These are phyloP conservation scores for Asterochloris erici DNA, from an alignment of 139 green algal genomes.

Conservation along the genomic window DNA sequence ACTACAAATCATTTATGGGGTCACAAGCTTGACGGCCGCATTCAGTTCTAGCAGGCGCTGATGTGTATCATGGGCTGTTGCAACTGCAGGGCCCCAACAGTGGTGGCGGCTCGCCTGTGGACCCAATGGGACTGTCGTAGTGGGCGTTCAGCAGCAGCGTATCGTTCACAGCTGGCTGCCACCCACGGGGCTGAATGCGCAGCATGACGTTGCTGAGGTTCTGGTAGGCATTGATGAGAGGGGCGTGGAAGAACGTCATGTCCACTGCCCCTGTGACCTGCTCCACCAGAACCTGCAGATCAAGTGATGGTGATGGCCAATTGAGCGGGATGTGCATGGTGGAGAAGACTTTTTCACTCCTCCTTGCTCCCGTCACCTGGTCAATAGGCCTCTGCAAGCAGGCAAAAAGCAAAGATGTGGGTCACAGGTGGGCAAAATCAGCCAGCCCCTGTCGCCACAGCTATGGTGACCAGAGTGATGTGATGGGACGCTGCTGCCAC, in stretches of 20 bases:
- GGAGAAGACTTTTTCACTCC: not conserved
- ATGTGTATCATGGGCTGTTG: no score
- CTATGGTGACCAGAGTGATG: no score
- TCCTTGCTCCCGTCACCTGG: not conserved
- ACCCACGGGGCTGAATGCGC: conserved; percentile 29
- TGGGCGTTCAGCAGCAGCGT: conserved; percentile 46
- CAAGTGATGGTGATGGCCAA: not conserved
- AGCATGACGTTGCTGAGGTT: conserved; percentile 25
- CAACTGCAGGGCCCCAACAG: no score
- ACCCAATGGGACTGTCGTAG: conserved; percentile 43
- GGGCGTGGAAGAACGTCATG: conserved; percentile 36
- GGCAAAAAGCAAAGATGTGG: not conserved
- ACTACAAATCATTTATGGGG: no score
- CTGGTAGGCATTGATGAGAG: conserved; percentile 1
- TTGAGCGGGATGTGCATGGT: not conserved
- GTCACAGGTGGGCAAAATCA: no score
- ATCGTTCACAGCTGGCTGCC: not conserved
- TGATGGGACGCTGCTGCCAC: no score
- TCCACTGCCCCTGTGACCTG: conserved; percentile 32
- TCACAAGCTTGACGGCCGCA: no score
- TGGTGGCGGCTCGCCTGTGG: not conserved
- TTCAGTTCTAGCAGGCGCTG: no score
- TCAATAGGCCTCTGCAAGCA: not conserved
- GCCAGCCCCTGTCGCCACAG: no score
- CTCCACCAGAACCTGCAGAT: conserved; percentile 1